Percentiles rank a stretch among this genome's conserved stretches.
Evolutionary conservation across 2,329 filamentous ascomycete genomes (phyloP).

Genomic region (Microsporum canis): DNA sequence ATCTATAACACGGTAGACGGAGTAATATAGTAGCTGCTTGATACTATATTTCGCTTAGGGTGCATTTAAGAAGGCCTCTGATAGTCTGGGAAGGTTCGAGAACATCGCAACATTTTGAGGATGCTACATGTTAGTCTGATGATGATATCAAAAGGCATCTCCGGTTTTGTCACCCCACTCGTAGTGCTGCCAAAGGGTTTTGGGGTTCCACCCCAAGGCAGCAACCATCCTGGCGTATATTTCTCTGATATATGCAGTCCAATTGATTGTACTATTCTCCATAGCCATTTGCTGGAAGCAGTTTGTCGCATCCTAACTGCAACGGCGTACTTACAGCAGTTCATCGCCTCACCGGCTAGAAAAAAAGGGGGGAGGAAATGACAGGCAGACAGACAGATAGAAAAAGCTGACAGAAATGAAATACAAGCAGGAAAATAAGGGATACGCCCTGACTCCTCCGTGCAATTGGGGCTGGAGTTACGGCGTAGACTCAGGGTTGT

Average conservation of each 20-base stretch:
- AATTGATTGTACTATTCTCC: neutral
- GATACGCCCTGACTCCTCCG: neutral
- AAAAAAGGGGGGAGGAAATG: neutral
- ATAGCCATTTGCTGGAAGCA: neutral
- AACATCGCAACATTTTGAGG: neutral
- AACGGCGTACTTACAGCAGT: neutral
- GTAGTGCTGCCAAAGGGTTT: neutral
- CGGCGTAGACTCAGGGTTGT: neutral
- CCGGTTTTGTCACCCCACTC: neutral
- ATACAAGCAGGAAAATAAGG: neutral
- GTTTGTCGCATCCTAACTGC: neutral
- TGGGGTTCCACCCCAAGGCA: neutral
- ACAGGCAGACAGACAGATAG: neutral
- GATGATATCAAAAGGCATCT: neutral
- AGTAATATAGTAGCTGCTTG: neutral
- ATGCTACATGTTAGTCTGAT: neutral
- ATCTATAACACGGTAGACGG: neutral
- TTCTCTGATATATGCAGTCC: neutral
- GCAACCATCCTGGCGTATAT: neutral
- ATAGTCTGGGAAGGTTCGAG: neutral
- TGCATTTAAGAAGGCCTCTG: neutral
- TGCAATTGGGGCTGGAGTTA: neutral
- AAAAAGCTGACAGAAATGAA: neutral
- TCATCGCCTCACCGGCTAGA: neutral
- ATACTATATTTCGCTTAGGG: neutral